Evolutionary conservation across 2,329 filamentous ascomycete genomes (phyloP).

Genomic region (Stagonosporopsis tanaceti): DNA sequence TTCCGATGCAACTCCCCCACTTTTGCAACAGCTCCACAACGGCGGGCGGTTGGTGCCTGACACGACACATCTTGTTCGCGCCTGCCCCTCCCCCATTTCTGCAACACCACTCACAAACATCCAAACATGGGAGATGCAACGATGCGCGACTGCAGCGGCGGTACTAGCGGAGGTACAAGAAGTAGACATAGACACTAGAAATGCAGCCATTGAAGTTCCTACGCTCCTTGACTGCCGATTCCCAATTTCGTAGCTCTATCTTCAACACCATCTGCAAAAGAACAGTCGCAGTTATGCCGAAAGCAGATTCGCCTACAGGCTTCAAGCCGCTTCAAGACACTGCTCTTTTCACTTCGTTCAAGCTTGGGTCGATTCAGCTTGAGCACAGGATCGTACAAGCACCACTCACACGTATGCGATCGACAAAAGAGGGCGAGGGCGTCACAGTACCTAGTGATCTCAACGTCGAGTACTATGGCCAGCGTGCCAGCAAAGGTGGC

Average conservation of each 20-base stretch:
- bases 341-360: conserved; percentile 43
- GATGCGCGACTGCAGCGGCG: conserved; percentile 8
- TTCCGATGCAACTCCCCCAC: conserved; percentile 10
- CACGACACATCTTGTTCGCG: conserved; percentile 11
- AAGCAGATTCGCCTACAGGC: conserved; percentile 39
- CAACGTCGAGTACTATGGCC: conserved; percentile 61
- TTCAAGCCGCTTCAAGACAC: conserved; percentile 45
- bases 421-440: conserved; percentile 57
- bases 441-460: conserved; percentile 58
- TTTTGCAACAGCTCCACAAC: conserved; percentile 5
- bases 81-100: conserved; percentile 39
- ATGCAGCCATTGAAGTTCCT: conserved; percentile 17
- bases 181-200: conserved; percentile 16
- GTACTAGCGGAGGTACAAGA: conserved; percentile 42
- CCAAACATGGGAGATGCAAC: conserved; percentile 28
- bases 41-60: conserved; percentile 12
- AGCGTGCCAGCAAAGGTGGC: conserved; percentile 63
- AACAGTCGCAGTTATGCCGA: conserved; percentile 37
- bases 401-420: conserved; percentile 54
- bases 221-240: neutral
- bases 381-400: conserved; percentile 52
- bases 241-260: neutral
- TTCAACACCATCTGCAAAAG: neutral
- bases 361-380: conserved; percentile 45
- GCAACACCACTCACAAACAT: conserved; percentile 32